Base-by-base conservation (phyloP, 2,329 filamentous ascomycete genomes). In the Fusarium incarnatum region DNA sequence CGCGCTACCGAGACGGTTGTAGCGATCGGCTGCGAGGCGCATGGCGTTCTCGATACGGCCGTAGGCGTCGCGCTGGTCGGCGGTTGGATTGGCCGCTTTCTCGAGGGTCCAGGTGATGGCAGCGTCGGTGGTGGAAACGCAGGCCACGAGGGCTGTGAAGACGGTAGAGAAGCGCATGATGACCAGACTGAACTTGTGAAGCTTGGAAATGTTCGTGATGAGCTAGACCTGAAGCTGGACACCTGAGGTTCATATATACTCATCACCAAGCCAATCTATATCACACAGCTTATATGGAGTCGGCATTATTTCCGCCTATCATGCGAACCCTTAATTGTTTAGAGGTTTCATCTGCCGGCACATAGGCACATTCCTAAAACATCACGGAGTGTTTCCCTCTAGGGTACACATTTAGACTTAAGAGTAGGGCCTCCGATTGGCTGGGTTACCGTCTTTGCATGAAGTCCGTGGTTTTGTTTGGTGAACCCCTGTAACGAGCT, bases 21-120 rank as follows among this genome's bases (percentile, higher is more conserved):
- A 83, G 8, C 82, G 81, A 10, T 78, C 77, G 1, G 78, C 81
- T 8, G 83, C 83, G 2, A 77, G 64, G 13, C 55, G 66, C 81
- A 85, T 84, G 46, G 81, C 82, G 2, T 72, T 58, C 40, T 82
- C 80, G 72, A 85, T 85, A n/a, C 76, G 76, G 3, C 66, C 42
- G 71, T 85, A 85, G 37, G 83, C 83, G 32, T 84, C 82, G 12
- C 64, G 32, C 41, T 85, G 77, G 73, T 85, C 83, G 1, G 76
- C 53, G 0, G 80, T 78, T 0, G 83, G 83, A 68, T 79, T 83
- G n/a, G 76, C 30, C 2, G 75, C 74, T 50, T 79, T 80, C 37
- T 80, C 63, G 1, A 85, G 68, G 0, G 75, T 72, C 79, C 78
- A 85, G 44, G 73, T 81, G 30, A 85, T 73, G 8, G 79, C 73